These are phyloP conservation scores for Symbiodinium pilosum DNA, from an alignment of 73 alveolate species.

Conservation along the genomic window DNA sequence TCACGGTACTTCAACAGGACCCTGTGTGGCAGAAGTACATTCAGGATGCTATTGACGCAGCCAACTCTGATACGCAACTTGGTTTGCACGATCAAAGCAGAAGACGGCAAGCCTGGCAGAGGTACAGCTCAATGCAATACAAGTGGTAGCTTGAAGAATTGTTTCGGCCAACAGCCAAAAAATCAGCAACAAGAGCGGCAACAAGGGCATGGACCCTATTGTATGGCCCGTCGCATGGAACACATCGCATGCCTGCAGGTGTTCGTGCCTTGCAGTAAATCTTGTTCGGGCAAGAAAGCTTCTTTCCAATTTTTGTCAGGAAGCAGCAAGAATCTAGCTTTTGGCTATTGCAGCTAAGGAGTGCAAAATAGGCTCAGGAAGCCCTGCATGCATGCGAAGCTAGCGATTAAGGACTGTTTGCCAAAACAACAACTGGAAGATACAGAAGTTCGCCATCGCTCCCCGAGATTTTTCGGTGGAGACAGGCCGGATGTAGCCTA, in stretches of 20 bases:
- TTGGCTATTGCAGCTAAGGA: neutral
- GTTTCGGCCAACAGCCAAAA: too few relatives aligned
- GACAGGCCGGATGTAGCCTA: constrained; percentile 47
- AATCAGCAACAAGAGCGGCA: too few relatives aligned
- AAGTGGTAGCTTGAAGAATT: too few relatives aligned
- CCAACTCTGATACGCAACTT: constrained; percentile 51
- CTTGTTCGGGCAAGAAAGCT: neutral
- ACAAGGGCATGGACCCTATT: too few relatives aligned
- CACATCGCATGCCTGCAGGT: too few relatives aligned
- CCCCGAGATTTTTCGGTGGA: constrained; percentile 83
- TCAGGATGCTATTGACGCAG: constrained; percentile 36
- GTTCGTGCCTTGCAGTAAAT: too few relatives aligned
- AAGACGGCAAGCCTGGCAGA: too few relatives aligned
- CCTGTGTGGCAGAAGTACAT: constrained; percentile 91
- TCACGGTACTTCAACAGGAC: constrained; percentile 26
- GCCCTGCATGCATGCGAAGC: neutral
- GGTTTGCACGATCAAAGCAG: too few relatives aligned
- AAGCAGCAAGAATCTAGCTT: neutral
- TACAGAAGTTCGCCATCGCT: constrained; percentile 87
- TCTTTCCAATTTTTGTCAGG: neutral
- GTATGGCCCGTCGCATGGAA: too few relatives aligned
- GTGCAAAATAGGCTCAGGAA: too few relatives aligned
- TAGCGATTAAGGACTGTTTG: constrained; percentile 45
- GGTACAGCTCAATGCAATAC: too few relatives aligned
- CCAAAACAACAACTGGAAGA: constrained; percentile 85